A percentile compares a stretch with the other conserved stretches of the same genome.
Conservation (phyloP, 2,329 filamentous ascomycete genomes). For the Neodidymelliopsis sp. region DNA sequence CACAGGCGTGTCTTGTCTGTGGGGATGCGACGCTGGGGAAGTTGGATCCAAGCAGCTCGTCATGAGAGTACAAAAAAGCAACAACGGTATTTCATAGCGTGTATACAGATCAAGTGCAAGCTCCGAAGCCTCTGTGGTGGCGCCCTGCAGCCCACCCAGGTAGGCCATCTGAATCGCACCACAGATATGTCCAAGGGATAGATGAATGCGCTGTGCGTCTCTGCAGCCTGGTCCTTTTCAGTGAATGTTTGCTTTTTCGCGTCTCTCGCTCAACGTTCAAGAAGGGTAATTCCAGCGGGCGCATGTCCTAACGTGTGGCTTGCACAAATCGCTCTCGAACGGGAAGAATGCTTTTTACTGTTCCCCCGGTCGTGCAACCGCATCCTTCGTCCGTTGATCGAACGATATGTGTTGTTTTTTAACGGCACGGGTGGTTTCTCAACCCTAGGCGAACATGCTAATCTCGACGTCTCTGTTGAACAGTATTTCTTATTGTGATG, state of each 20-base stretch:
- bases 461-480: slow-evolving; percentile 17
- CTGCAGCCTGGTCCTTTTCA: not conserved
- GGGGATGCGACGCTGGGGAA: slow-evolving; percentile 5
- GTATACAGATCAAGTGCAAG: slow-evolving; percentile 19
- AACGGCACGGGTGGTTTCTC: slow-evolving; percentile 16
- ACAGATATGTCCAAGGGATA: not conserved
- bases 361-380: slow-evolving; percentile 20
- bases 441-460: slow-evolving; percentile 16
- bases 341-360: slow-evolving; percentile 18
- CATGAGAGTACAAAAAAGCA: slow-evolving; percentile 13
- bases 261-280: slow-evolving; percentile 5
- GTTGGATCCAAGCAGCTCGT: slow-evolving; percentile 10
- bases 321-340: slow-evolving; percentile 4
- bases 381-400: slow-evolving; percentile 17
- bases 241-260: slow-evolving; percentile 10
- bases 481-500: slow-evolving; percentile 18
- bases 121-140: slow-evolving; percentile 12
- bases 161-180: not conserved
- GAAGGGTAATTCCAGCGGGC: slow-evolving; percentile 17
- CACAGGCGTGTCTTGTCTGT: slow-evolving; percentile 9
- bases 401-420: slow-evolving; percentile 19
- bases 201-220: not conserved
- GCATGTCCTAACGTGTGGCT: slow-evolving; percentile 13
- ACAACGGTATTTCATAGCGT: slow-evolving; percentile 7
- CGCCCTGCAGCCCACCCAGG: slow-evolving; percentile 11